Evolutionary conservation across 805 yeast genomes (phyloP).

Genomic region (Ogataea minuta): DNA sequence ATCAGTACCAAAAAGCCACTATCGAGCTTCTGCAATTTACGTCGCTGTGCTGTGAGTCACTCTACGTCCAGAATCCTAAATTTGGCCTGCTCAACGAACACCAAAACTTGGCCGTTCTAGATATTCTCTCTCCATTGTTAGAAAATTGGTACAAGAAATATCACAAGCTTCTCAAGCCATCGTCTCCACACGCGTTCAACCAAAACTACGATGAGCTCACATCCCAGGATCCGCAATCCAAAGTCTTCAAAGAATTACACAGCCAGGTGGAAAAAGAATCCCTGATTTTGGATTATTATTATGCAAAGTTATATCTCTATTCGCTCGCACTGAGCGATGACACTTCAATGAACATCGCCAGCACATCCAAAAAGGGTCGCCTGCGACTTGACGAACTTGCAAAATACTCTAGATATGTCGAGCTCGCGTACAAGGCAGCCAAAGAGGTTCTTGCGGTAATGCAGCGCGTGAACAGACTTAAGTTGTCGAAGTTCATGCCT

Average conservation of each 20-base stretch:
- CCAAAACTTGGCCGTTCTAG: constrained; percentile 68
- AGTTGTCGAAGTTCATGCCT: constrained; percentile 74
- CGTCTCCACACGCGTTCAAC: constrained; percentile 38
- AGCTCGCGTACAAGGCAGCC: constrained; percentile 80
- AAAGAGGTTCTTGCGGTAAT: constrained; percentile 73
- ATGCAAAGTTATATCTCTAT: constrained; percentile 78
- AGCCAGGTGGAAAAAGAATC: constrained; percentile 61
- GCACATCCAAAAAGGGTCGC: constrained; percentile 28
- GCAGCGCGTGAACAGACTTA: constrained; percentile 62
- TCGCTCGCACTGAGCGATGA: constrained; percentile 71
- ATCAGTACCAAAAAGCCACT: constrained; percentile 68
- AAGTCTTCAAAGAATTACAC: constrained; percentile 38
- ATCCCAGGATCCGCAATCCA: constrained; percentile 34
- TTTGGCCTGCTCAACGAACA: constrained; percentile 50
- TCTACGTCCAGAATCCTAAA: constrained; percentile 66
- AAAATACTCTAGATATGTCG: constrained; percentile 72
- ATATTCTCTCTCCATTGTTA: constrained; percentile 71
- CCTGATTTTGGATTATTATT: constrained; percentile 76
- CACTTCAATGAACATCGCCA: constrained; percentile 34
- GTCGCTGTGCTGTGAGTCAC: constrained; percentile 78
- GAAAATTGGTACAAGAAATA: constrained; percentile 76
- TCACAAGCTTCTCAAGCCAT: constrained; percentile 49
- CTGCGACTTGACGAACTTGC: constrained; percentile 68
- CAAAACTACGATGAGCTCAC: constrained; percentile 9
- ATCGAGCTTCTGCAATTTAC: constrained; percentile 76